Conservation (phyloP, 345 rosid species). For the Syzygium jambos region DNA sequence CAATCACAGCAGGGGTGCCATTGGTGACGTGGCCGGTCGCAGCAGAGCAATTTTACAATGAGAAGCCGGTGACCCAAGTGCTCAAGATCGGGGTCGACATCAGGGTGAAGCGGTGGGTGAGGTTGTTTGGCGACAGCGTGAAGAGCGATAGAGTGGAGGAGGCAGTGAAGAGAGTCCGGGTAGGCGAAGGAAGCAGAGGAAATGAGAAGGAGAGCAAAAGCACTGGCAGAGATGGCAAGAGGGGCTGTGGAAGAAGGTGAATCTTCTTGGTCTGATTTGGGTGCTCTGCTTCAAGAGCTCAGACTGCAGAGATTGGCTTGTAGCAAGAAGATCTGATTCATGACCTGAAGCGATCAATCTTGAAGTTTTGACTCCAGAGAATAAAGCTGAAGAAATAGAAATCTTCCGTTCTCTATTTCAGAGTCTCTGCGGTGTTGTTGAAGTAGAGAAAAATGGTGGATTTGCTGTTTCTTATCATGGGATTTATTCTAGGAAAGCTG, state of each 20-base stretch:
- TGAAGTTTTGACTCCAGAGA: neutral
- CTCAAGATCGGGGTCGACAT: conserved; percentile 12
- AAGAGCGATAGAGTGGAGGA: conserved; percentile 12
- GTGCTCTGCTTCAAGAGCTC: conserved; percentile 11
- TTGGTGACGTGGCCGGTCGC: conserved; percentile 33
- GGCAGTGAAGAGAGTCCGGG: conserved; percentile 17
- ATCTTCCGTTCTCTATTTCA: neutral
- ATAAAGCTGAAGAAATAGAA: neutral
- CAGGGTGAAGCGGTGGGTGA: conserved; percentile 9
- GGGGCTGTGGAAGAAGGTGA: conserved; percentile 34
- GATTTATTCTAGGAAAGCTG: neutral
- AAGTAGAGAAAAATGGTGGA: neutral
- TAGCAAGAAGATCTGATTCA: neutral
- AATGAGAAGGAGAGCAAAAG: conserved; percentile 17
- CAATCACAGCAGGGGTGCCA: conserved; percentile 18
- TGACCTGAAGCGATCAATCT: neutral
- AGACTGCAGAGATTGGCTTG: neutral
- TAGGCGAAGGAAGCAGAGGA: conserved; percentile 32
- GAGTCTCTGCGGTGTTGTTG: neutral
- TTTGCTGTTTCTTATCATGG: neutral
- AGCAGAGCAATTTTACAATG: conserved; percentile 30
- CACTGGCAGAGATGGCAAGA: conserved; percentile 9
- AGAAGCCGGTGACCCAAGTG: conserved; percentile 19
- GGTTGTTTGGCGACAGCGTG: conserved; percentile 1
- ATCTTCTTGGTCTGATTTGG: conserved; percentile 23